These are phyloP conservation scores for Elsinoe fawcettii DNA, from an alignment of 2,329 filamentous ascomycete genomes.

Conservation along the genomic window DNA sequence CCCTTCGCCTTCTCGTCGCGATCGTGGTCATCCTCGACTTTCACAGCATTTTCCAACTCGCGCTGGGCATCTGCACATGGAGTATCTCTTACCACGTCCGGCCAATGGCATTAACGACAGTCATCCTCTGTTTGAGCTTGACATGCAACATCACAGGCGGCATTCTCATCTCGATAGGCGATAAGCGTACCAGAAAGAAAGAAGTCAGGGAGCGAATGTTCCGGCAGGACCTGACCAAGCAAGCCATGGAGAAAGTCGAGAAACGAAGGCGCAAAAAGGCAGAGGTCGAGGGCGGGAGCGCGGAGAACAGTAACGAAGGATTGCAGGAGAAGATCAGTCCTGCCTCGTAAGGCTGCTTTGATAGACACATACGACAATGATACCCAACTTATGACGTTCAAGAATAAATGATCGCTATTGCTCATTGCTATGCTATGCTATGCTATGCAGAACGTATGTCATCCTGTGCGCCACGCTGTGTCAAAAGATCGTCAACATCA, in stretches of 20 bases:
- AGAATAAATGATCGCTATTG: background rate
- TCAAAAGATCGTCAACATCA: conserved; percentile 3
- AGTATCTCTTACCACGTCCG: conserved; percentile 63
- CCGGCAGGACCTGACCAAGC: conserved; percentile 64
- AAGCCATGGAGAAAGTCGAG: conserved; percentile 52
- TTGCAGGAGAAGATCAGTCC: background rate
- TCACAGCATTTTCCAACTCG: conserved; percentile 72
- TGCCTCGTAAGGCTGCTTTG: background rate
- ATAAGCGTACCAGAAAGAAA: conserved; percentile 73
- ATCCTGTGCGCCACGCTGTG: background rate
- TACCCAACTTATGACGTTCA: background rate
- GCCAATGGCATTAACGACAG: conserved; percentile 65
- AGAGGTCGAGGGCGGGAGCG: conserved; percentile 5
- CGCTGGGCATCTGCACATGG: conserved; percentile 72
- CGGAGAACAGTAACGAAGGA: background rate
- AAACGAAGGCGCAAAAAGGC: conserved; percentile 26
- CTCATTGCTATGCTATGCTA: background rate
- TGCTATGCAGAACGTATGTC: background rate
- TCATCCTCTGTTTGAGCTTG: conserved; percentile 73
- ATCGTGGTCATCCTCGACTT: conserved; percentile 73
- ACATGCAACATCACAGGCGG: conserved; percentile 70
- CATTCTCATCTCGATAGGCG: conserved; percentile 67
- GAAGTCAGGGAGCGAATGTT: conserved; percentile 72
- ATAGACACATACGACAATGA: background rate
- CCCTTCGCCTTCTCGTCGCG: conserved; percentile 63